These are phyloP conservation scores for Aspergillus wentii DNA, from an alignment of 495 filamentous ascomycete genomes.

Conservation along the genomic window DNA sequence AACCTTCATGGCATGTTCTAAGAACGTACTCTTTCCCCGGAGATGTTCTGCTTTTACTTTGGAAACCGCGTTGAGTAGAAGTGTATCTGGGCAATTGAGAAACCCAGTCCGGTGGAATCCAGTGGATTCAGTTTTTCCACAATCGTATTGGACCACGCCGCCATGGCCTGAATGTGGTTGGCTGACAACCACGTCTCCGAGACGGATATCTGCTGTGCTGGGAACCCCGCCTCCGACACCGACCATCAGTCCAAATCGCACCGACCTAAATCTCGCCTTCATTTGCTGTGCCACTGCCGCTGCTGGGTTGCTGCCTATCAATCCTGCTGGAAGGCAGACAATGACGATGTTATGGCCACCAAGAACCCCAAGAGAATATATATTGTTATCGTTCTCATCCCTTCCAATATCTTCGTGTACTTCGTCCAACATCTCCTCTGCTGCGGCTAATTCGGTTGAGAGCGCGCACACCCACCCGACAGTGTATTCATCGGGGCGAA, in stretches of 20 bases:
- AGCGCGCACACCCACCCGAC: conserved; percentile 35
- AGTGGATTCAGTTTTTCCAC: conserved; percentile 8
- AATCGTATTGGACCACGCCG: conserved; percentile 18
- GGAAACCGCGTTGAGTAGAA: conserved; percentile 6
- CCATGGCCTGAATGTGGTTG: conserved; percentile 6
- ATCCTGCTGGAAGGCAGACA: conserved; percentile 31
- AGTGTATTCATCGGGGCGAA: conserved; percentile 24
- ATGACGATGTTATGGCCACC: conserved; percentile 41
- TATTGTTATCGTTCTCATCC: conserved; percentile 19
- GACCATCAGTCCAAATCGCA: conserved; percentile 28
- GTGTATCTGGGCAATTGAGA: conserved; percentile 8
- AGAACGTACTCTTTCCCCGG: too few relatives aligned
- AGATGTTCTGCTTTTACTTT: conserved; percentile 3
- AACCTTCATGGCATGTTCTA: too few relatives aligned
- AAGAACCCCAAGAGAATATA: conserved; percentile 26
- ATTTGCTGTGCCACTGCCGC: conserved; percentile 16
- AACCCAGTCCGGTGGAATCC: conserved; percentile 6
- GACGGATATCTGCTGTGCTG: conserved; percentile 24
- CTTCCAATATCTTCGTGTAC: conserved; percentile 14
- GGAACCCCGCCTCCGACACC: conserved; percentile 27
- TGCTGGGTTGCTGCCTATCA: conserved; percentile 17
- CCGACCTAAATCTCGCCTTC: conserved; percentile 16
- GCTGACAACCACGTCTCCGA: conserved; percentile 40
- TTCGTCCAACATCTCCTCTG: conserved; percentile 25
- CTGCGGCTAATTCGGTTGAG: conserved; percentile 28